phyloP scores from a whole-genome alignment of 2,329 filamentous ascomycete species.

The Colletotrichum liriopes region DNA sequence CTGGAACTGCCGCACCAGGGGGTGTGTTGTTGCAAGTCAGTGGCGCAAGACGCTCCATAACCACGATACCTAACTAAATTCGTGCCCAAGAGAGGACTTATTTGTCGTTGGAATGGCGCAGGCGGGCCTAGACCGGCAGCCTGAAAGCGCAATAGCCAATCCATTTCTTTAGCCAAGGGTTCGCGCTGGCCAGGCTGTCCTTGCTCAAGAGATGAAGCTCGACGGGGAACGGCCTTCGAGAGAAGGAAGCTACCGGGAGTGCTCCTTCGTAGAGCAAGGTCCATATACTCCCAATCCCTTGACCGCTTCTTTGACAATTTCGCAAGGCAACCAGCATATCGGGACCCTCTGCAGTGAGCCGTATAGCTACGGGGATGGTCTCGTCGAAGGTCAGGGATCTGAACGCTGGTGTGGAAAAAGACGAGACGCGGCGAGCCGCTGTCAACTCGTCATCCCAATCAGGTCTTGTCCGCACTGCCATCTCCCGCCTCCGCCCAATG shows the following conservation, averaged over 20 bases:
- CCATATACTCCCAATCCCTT: neutral
- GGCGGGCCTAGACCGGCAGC: neutral
- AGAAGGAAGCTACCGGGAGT: neutral
- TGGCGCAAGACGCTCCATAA: constrained; percentile 3
- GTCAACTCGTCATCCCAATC: constrained; percentile 24
- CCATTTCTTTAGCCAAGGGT: neutral
- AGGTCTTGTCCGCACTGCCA: constrained; percentile 6
- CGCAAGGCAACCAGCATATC: constrained; percentile 31
- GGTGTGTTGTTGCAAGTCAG: constrained; percentile 4
- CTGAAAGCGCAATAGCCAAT: neutral
- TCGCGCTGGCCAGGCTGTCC: constrained; percentile 1
- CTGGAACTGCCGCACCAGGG: constrained; percentile 11
- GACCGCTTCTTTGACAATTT: constrained; percentile 36
- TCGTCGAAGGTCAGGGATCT: constrained; percentile 15
- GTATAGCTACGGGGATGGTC: constrained; percentile 17
- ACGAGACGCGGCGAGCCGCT: constrained; percentile 35
- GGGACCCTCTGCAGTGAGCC: constrained; percentile 11
- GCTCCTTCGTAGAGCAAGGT: neutral
- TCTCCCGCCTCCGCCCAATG: neutral
- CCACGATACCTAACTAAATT: neutral
- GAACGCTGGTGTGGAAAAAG: constrained; percentile 20
- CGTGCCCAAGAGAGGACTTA: neutral
- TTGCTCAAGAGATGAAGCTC: neutral
- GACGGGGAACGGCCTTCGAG: neutral
- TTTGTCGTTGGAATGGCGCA: neutral